phyloP scores from a whole-genome alignment of 148 eudicot species.

The Vaccinium darrowii region DNA sequence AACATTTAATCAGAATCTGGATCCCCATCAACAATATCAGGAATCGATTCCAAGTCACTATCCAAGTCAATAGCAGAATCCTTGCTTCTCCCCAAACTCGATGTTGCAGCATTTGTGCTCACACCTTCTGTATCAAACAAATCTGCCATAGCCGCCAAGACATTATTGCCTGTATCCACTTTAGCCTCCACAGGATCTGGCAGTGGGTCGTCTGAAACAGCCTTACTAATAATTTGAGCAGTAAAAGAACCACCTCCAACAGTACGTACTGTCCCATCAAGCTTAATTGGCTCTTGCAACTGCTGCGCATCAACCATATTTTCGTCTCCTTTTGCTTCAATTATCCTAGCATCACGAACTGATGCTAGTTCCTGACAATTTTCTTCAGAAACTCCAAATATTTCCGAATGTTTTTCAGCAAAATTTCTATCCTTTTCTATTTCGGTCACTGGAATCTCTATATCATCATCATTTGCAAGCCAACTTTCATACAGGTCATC shows the following conservation, averaged over 20 bases:
- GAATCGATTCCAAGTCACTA: slow-evolving; percentile 35
- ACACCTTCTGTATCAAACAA: slow-evolving; percentile 6
- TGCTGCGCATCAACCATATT: slow-evolving; percentile 33
- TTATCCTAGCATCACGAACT: not conserved
- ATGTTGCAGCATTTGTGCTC: not conserved
- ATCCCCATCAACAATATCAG: slow-evolving; percentile 52
- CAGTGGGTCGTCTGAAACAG: slow-evolving; percentile 10
- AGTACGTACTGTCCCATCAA: slow-evolving; percentile 2
- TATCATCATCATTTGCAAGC: slow-evolving; percentile 39
- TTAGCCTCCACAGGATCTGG: slow-evolving; percentile 13
- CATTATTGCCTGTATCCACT: not conserved
- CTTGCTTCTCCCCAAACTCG: slow-evolving; percentile 10
- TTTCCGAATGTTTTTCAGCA: slow-evolving; percentile 20
- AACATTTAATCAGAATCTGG: slow-evolving; percentile 43
- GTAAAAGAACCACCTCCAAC: slow-evolving; percentile 1
- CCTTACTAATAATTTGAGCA: slow-evolving; percentile 12
- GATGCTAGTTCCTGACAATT: slow-evolving; percentile 15
- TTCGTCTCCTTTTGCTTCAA: slow-evolving; percentile 23
- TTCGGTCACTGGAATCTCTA: slow-evolving; percentile 27
- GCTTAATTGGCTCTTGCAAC: slow-evolving; percentile 16
- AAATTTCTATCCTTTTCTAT: slow-evolving; percentile 17
- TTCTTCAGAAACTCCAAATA: slow-evolving; percentile 17
- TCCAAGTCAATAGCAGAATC: slow-evolving; percentile 19
- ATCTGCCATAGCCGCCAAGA: not conserved
- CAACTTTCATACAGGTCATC: slow-evolving; percentile 53